Evolutionary conservation across 176 grass and related monocot species (phyloP).

Genomic region (Triticum turgidum): DNA sequence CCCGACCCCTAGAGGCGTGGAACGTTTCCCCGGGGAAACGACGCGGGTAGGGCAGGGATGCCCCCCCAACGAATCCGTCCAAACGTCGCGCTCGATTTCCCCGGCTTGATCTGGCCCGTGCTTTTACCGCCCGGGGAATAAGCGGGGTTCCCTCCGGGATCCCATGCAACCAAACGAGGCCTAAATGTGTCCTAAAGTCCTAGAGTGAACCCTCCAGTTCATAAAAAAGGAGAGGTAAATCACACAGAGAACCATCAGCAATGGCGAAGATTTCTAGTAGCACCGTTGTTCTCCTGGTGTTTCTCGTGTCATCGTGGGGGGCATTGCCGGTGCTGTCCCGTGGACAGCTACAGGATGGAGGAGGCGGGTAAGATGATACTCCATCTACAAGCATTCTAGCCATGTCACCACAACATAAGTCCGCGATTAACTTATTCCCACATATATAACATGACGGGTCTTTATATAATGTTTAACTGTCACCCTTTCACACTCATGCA

Average conservation of each 20-base stretch:
- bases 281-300: neutral
- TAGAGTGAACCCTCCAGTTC: neutral
- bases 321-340: neutral
- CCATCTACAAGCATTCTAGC: neutral
- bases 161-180: no score
- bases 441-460: neutral
- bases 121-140: no score
- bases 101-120: no score
- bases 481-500: neutral
- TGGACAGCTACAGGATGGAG: no score
- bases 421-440: neutral
- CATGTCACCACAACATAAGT: neutral
- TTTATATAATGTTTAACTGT: neutral
- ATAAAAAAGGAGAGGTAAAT: neutral
- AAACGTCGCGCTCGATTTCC: no score
- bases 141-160: no score
- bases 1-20: no score
- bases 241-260: neutral
- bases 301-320: slow-evolving; percentile 27
- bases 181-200: neutral
- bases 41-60: no score
- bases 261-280: slow-evolving; percentile 18
- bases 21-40: no score
- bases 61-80: no score
- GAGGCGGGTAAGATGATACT: neutral